A percentile compares a stretch with the other conserved stretches of the same genome.
Evolutionary conservation across 352 stramenopile genomes (phyloP).

Genomic region (Phytophthora melonis): DNA sequence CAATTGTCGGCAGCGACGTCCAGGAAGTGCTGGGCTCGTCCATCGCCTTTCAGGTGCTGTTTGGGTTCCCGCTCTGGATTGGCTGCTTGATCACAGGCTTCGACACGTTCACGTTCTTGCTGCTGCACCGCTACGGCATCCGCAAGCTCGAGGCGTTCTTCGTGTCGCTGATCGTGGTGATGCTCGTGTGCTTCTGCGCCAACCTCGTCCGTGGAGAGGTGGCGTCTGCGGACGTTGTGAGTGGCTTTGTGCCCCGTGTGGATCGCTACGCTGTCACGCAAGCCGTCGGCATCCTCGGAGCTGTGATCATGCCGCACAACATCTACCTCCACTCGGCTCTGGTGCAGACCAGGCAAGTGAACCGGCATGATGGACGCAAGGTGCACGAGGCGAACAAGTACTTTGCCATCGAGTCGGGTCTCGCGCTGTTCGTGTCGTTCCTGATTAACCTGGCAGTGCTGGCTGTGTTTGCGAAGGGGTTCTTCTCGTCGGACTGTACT

Average conservation of each 20-base stretch:
- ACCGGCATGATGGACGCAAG: conserved; percentile 66
- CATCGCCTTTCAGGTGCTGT: conserved; percentile 93
- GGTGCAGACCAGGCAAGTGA: conserved; percentile 73
- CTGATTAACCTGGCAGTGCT: conserved; percentile 96
- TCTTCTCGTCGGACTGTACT: conserved; percentile 88
- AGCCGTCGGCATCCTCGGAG: conserved; percentile 93
- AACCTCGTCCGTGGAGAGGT: conserved; percentile 91
- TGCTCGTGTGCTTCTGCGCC: conserved; percentile 94
- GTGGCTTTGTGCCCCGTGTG: conserved; percentile 84
- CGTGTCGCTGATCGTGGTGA: conserved; percentile 92
- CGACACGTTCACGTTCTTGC: conserved; percentile 96
- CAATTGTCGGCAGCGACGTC: conserved; percentile 93
- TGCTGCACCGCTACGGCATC: conserved; percentile 93
- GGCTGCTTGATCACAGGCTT: conserved; percentile 91
- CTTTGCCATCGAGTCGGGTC: conserved; percentile 93
- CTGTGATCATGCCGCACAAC: conserved; percentile 98
- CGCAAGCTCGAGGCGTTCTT: conserved; percentile 95
- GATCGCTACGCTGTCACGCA: conserved; percentile 82
- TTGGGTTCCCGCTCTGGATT: conserved; percentile 90
- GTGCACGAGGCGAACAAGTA: conserved; percentile 93
- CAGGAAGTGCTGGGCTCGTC: conserved; percentile 94
- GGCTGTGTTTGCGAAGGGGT: conserved; percentile 94
- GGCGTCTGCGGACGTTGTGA: conserved; percentile 67
- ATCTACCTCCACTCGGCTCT: conserved; percentile 95
- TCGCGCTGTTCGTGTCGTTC: conserved; percentile 94